Base-by-base conservation (phyloP, 192 early-diverging fungal species). In the Linnemannia hyalina region DNA sequence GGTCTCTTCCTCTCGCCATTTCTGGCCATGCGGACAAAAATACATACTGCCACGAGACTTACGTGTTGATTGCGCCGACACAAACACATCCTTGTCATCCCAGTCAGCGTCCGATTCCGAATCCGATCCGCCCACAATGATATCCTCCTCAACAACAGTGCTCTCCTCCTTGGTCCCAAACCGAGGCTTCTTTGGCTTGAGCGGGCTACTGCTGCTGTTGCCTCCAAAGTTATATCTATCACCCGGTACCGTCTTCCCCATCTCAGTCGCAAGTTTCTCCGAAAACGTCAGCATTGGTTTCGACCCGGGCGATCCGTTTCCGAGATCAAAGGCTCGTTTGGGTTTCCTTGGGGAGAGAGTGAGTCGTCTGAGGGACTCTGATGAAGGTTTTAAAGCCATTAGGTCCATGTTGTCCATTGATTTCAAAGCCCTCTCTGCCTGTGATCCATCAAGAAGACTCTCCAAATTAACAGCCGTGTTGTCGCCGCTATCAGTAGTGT, bases 31-130 rank as follows among this genome's bases (percentile, higher is more conserved):
- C 57, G 57, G 57, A 63, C 26, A 63, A 29, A 70, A 70, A n/a
- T 16, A 29, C 5, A 10, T 49, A 7, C 11, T 0, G 22, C 7
- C 72, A 1, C 35, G 6, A 55, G n/a, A 35, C 44, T 55, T 78
- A 76, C 75, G 55, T 49, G 29, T 63, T n/a, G 41, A 16, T 11
- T 16, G 5, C 0, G 68, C 38, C 23, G 75, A 55, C 54, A 36
- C 26, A 5, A 42, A 36, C 3, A 49, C 10, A 35, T 26, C 65
- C 5, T 75, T 57, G 20, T 85, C 79, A 55, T 86, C 74, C 84
- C 84, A 86, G 20, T 86, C 84, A 5, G 80, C 71, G 35, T 86
- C 84, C 55, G 79, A 86, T 20, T 26, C 84, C 1, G 79, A 44
- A 49, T 86, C 84, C 36, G 84, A 86, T 2, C 84, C 84, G 13